phyloP scores from a whole-genome alignment of 179 eudicot species.

The Pouteria campechiana region DNA sequence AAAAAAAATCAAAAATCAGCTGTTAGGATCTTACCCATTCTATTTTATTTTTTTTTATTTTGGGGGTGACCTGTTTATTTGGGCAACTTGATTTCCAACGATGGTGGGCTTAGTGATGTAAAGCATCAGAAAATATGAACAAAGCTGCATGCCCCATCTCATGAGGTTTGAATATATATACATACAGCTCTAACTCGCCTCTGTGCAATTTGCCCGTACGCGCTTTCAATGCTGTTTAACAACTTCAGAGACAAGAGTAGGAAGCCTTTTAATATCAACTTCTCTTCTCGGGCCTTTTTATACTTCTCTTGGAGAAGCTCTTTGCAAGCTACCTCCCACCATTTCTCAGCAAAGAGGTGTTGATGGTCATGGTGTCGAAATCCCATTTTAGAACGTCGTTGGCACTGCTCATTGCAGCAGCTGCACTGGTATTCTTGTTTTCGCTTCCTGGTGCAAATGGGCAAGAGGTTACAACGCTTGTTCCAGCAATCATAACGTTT shows the following conservation, averaged over 20 bases:
- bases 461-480: slow-evolving; percentile 33
- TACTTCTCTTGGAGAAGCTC: background rate
- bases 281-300: slow-evolving; percentile 3
- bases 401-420: slow-evolving; percentile 7
- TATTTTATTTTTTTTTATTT: too few relatives aligned
- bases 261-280: background rate
- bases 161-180: too few relatives aligned
- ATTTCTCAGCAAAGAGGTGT: background rate
- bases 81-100: too few relatives aligned
- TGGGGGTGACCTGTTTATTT: too few relatives aligned
- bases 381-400: background rate
- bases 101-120: too few relatives aligned
- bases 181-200: too few relatives aligned
- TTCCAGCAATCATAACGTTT: slow-evolving; percentile 45
- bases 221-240: slow-evolving; percentile 15
- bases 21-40: too few relatives aligned
- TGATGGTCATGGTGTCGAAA: background rate
- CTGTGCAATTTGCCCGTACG: too few relatives aligned
- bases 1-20: too few relatives aligned
- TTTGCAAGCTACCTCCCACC: background rate
- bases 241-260: slow-evolving; percentile 5
- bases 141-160: too few relatives aligned
- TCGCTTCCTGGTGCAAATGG: slow-evolving; percentile 14
- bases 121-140: too few relatives aligned
- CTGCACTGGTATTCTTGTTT: too few relatives aligned